Evolutionary conservation across 2,329 filamentous ascomycete species (phyloP), one percentile per base, ranked within the genome.

Genomic region (Penicillium sp.): DNA sequence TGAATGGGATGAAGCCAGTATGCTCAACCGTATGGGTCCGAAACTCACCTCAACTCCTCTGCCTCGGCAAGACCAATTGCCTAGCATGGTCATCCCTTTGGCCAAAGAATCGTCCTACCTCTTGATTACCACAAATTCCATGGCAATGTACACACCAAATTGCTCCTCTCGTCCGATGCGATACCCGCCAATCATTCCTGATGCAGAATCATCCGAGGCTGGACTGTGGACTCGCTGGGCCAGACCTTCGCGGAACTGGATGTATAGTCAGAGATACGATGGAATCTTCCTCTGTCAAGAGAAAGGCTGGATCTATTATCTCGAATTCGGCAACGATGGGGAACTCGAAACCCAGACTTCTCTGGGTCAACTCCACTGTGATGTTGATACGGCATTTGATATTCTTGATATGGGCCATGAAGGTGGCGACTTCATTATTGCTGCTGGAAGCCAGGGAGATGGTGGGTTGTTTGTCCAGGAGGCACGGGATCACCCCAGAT

Each of bases 201-300:
- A 71, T 43, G 53, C 52, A 17, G 64, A 69, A 52, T 60, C 67
- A 48, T 59, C 64, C 45, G 57, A 65, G 50, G 62, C 67, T 40
- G 89, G 89, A 0, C 74, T 90, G 4, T 97, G 92, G 90, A 89
- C 89, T 4, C 86, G 89, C 25, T 99, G 93, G 93, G 86, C 91
- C 29, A 85, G 90, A 58, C 89, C 92, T 2, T 83, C 86, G 58
- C 86, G 93, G 8, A 82, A 86, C 25, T 82, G 82, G 59, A 75
- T 79, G 13, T 89, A 88, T 63, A 83, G 84, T 52, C 78, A 83
- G 54, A 81, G 79, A 19, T 86, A 87, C 37, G 94, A 97, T 69
- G 86, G 88, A 59, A 86, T 97, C 49, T 96, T 94, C 69, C 78
- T 99, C 17, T 90, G 89, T 12, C 86, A 93, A 54, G 93, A 97